Conservation (phyloP, 2,329 filamentous ascomycete genomes). For the Epichloe coenophiala region DNA sequence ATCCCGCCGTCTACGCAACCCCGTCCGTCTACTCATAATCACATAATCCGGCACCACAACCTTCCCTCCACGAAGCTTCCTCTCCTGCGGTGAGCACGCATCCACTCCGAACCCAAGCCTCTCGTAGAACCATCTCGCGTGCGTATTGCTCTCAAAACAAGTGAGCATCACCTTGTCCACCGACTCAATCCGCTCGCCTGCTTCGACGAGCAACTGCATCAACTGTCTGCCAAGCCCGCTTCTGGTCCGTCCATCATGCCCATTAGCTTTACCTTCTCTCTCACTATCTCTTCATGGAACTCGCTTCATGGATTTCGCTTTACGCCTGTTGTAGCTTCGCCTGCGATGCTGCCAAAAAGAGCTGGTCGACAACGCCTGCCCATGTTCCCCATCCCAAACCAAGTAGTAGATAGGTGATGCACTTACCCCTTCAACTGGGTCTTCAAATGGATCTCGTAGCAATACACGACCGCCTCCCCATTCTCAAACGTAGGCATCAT, state of each 20-base stretch:
- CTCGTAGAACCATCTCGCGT: conserved; percentile 46
- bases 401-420: not conserved
- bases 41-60: conserved; percentile 42
- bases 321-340: no score
- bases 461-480: conserved; percentile 53
- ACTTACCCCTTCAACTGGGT: conserved; percentile 39
- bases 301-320: no score
- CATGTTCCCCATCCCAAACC: no score
- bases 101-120: conserved; percentile 44
- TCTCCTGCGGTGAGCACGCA: conserved; percentile 38
- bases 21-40: conserved; percentile 40
- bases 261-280: not conserved
- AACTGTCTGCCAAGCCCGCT: conserved; percentile 49
- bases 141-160: conserved; percentile 50
- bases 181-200: conserved; percentile 39
- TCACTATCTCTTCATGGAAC: no score
- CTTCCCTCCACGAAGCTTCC: conserved; percentile 39
- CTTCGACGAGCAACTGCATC: conserved; percentile 39
- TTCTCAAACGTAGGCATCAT: conserved; percentile 61
- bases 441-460: conserved; percentile 64
- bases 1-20: not conserved
- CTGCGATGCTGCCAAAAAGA: no score
- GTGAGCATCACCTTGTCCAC: conserved; percentile 61
- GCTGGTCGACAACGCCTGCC: no score
- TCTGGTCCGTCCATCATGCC: conserved; percentile 19